These are phyloP conservation scores for Arthrobotrys megalospora DNA, from an alignment of 2,329 filamentous ascomycete genomes.

Conservation along the genomic window DNA sequence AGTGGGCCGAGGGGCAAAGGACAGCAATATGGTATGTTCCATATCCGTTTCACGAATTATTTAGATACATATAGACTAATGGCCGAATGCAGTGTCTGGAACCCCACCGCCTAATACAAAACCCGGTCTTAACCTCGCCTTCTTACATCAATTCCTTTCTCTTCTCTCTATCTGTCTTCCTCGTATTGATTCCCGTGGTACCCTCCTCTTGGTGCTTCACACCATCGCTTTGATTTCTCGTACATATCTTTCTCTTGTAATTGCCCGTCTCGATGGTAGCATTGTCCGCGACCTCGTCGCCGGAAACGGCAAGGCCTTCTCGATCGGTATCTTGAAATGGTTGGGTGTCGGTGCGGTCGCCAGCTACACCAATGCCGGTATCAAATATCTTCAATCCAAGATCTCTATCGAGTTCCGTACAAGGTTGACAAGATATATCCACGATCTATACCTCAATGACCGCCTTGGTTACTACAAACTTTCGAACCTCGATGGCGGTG, in stretches of 20 bases:
- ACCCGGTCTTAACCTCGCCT: conserved; percentile 93
- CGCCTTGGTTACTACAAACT: conserved; percentile 97
- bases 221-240: conserved; percentile 89
- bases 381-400: conserved; percentile 97
- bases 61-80: background rate
- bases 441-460: conserved; percentile 95
- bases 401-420: conserved; percentile 98
- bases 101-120: conserved; percentile 92
- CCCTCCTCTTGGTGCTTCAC: conserved; percentile 88
- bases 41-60: conserved; percentile 72
- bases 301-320: conserved; percentile 88
- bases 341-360: conserved; percentile 92
- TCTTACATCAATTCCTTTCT: conserved; percentile 95
- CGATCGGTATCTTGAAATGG: conserved; percentile 94
- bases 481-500: conserved; percentile 89
- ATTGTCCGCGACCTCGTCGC: conserved; percentile 97
- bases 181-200: conserved; percentile 94
- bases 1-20: conserved; percentile 89
- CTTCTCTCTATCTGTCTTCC: conserved; percentile 98
- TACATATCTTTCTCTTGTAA: conserved; percentile 93
- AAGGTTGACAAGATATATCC: conserved; percentile 93
- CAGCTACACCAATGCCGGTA: conserved; percentile 95
- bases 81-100: conserved; percentile 68
- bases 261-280: conserved; percentile 92
- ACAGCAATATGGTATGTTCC: conserved; percentile 31